These are phyloP conservation scores for Cercospora zeina DNA, from an alignment of 2,329 filamentous ascomycete species.

Conservation along the genomic window DNA sequence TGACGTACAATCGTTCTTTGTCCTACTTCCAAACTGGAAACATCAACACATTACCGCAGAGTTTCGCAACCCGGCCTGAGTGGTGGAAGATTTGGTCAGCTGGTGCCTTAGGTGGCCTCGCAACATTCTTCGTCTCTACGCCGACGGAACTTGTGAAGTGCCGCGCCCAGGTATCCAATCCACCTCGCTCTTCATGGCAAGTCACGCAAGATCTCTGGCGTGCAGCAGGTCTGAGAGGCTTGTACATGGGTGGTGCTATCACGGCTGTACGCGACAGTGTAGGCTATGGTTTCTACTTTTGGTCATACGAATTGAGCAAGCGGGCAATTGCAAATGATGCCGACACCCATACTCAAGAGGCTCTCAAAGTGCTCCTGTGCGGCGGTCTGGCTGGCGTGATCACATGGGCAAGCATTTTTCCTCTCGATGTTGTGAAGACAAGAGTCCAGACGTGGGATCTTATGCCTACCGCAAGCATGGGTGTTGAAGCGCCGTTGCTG, in stretches of 20 bases:
- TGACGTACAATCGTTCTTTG: conserved; percentile 85
- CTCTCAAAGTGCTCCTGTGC: conserved; percentile 61
- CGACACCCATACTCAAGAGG: conserved; percentile 42
- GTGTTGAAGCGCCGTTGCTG: conserved; percentile 13
- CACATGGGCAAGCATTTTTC: conserved; percentile 89
- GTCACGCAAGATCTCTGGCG: conserved; percentile 39
- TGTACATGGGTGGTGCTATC: conserved; percentile 79
- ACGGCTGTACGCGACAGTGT: conserved; percentile 82
- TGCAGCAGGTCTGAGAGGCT: conserved; percentile 58
- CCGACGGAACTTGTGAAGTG: conserved; percentile 93
- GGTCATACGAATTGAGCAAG: conserved; percentile 80
- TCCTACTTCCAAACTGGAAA: conserved; percentile 54
- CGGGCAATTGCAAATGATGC: conserved; percentile 53
- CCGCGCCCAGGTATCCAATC: conserved; percentile 68
- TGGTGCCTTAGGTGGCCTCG: conserved; percentile 77
- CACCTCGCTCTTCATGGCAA: conserved; percentile 33
- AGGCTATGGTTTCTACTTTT: conserved; percentile 98
- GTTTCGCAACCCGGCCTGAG: conserved; percentile 26
- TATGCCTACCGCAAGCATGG: not conserved
- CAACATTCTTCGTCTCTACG: conserved; percentile 80
- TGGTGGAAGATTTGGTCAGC: conserved; percentile 61
- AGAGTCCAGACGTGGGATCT: conserved; percentile 74
- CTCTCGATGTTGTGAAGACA: conserved; percentile 89
- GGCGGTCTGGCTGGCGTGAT: conserved; percentile 84
- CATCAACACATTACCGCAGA: conserved; percentile 12